Percentiles rank a stretch among this genome's conserved stretches.
Evolutionary conservation across 129 eudicot genomes (phyloP).

Genomic region (Cynara cardunculus): DNA sequence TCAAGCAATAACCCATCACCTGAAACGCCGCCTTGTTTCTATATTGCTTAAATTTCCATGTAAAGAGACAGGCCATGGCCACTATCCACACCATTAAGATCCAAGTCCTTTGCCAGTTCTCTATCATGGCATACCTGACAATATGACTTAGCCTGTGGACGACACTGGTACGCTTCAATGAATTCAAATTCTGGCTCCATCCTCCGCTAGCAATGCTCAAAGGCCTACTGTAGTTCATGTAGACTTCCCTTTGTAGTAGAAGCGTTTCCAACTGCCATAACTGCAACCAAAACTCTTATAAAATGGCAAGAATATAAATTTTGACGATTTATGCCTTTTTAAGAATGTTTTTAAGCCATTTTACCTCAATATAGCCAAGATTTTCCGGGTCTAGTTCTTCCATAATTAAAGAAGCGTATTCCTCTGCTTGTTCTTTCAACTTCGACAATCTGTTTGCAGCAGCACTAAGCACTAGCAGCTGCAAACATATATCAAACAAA

Average conservation of each 20-base stretch:
- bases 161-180: constrained; percentile 30
- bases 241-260: constrained; percentile 70
- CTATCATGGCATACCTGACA: constrained; percentile 43
- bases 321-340: neutral
- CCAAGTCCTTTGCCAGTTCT: constrained; percentile 93
- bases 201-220: constrained; percentile 71
- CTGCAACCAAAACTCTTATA: constrained; percentile 34
- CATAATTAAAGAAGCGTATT: constrained; percentile 90
- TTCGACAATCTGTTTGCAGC: constrained; percentile 83
- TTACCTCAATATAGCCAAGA: constrained; percentile 95
- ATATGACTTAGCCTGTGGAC: constrained; percentile 34
- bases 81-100: constrained; percentile 63
- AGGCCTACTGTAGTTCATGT: constrained; percentile 89
- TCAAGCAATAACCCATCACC: constrained; percentile 85
- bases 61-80: constrained; percentile 70
- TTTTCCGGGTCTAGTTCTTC: constrained; percentile 93
- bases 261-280: constrained; percentile 98
- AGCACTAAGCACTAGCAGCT: constrained; percentile 90
- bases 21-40: constrained; percentile 67
- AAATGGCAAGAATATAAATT: neutral
- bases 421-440: constrained; percentile 84
- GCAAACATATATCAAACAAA: constrained; percentile 15
- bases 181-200: constrained; percentile 72
- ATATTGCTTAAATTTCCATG: constrained; percentile 86
- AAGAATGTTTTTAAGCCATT: neutral